Conservation (phyloP, 495 filamentous ascomycete species). For the Baudoinia panamericana region DNA sequence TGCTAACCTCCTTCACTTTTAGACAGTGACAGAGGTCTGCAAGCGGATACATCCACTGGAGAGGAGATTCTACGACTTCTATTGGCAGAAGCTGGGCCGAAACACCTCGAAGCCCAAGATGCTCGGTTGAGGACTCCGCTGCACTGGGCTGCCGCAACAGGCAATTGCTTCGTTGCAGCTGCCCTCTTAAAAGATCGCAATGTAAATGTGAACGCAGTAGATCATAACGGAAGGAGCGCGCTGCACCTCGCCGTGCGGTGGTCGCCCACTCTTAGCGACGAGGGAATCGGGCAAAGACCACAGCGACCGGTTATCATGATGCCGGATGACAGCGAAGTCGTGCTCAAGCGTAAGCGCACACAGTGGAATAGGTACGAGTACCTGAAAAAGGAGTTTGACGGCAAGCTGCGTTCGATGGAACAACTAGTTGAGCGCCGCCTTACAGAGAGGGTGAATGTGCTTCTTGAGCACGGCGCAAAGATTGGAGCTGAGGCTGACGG, state of each 20-base stretch:
- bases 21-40: neutral
- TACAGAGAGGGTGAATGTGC: constrained; percentile 29
- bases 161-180: neutral
- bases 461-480: constrained; percentile 40
- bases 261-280: neutral
- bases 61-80: neutral
- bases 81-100: neutral
- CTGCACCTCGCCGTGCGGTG: neutral
- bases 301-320: neutral
- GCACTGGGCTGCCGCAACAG: neutral
- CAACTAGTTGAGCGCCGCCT: neutral
- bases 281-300: neutral
- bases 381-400: neutral
- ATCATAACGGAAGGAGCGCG: neutral
- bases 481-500: constrained; percentile 46
- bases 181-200: neutral
- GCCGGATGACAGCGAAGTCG: neutral
- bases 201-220: neutral
- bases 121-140: neutral
- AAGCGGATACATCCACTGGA: neutral
- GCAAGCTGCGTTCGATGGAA: no score
- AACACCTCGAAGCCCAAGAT: neutral
- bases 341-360: neutral
- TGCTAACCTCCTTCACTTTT: no score
- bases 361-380: neutral